Evolutionary conservation across 495 filamentous ascomycete species (phyloP).

Genomic region (Aspergillus mulundensis): DNA sequence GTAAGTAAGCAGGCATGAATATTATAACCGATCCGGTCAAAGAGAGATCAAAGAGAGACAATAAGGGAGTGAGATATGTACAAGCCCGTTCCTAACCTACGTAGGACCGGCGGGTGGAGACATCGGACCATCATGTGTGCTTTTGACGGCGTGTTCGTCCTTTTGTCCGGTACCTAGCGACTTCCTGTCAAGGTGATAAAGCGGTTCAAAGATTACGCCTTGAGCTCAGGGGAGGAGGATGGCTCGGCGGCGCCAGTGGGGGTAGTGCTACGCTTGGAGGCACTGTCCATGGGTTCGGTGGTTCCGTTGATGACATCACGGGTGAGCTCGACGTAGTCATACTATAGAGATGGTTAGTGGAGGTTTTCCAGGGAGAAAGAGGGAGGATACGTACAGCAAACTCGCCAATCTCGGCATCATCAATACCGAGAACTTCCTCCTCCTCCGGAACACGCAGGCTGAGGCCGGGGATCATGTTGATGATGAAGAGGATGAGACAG

Average conservation of each 20-base stretch:
- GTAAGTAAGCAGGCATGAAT: neutral
- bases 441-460: constrained; percentile 77
- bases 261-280: constrained; percentile 34
- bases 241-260: constrained; percentile 20
- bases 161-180: neutral
- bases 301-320: constrained; percentile 73
- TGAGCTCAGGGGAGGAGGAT: constrained; percentile 23
- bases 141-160: neutral
- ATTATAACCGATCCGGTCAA: no score
- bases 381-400: constrained; percentile 63
- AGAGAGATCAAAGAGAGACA: neutral
- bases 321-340: constrained; percentile 93
- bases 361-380: neutral
- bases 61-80: neutral
- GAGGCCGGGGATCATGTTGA: constrained; percentile 83
- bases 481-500: constrained; percentile 78
- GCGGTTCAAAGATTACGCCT: constrained; percentile 25
- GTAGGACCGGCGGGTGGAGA: neutral
- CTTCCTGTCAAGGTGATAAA: neutral
- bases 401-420: constrained; percentile 94
- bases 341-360: constrained; percentile 36
- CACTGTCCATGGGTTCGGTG: constrained; percentile 21
- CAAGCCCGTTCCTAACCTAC: neutral
- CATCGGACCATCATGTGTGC: neutral
- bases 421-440: constrained; percentile 85